A percentile compares a stretch with the other conserved stretches of the same genome.
These are phyloP conservation scores for Flaveria ramosissima DNA, from an alignment of 129 eudicot species.

Conservation along the genomic window DNA sequence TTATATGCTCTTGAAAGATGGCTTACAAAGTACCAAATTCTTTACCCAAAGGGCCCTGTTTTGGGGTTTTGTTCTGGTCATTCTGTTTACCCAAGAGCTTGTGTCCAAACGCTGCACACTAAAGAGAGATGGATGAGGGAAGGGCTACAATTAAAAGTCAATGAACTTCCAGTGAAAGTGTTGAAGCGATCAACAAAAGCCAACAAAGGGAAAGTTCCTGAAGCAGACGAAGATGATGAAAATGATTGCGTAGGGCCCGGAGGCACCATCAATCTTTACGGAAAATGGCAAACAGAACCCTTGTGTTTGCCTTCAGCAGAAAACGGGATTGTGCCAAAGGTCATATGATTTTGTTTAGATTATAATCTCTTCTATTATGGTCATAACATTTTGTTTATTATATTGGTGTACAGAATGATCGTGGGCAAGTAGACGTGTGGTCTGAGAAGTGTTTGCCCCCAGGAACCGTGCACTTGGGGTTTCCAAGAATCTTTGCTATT, in stretches of 20 bases:
- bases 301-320: conserved; percentile 69
- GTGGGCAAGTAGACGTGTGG: conserved; percentile 96
- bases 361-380: not conserved
- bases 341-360: conserved; percentile 17
- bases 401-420: conserved; percentile 68
- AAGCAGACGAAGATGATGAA: conserved; percentile 51
- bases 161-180: conserved; percentile 74
- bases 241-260: conserved; percentile 50
- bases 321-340: conserved; percentile 94
- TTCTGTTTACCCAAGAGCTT: conserved; percentile 87
- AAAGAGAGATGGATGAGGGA: conserved; percentile 90
- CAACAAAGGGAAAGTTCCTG: conserved; percentile 47
- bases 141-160: conserved; percentile 71
- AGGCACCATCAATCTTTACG: conserved; percentile 57
- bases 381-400: not conserved
- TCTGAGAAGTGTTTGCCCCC: conserved; percentile 98
- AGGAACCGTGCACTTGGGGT: conserved; percentile 83
- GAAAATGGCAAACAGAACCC: conserved; percentile 95
- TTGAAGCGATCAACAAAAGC: conserved; percentile 59
- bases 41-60: conserved; percentile 86
- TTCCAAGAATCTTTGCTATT: conserved; percentile 64
- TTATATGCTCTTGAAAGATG: conserved; percentile 89
- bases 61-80: conserved; percentile 85
- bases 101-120: conserved; percentile 81
- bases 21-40: conserved; percentile 83